phyloP scores from a whole-genome alignment of 495 filamentous ascomycete species.

The Penicillium silybi region DNA sequence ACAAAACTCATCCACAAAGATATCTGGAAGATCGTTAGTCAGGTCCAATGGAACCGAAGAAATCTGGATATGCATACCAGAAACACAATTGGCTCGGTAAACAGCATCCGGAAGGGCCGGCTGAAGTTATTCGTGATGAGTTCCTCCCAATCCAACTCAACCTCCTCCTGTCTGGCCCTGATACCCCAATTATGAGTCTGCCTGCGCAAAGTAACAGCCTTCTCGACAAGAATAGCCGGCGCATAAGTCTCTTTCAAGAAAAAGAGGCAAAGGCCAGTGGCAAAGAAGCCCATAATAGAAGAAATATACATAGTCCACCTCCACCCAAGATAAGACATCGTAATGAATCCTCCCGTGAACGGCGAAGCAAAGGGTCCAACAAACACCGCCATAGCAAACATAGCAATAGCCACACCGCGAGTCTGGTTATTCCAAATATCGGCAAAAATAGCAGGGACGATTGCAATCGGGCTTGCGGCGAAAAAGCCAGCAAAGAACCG shows the following conservation, averaged over 20 bases:
- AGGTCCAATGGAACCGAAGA: background rate
- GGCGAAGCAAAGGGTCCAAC: constrained; percentile 47
- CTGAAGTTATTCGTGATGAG: constrained; percentile 40
- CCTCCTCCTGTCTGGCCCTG: constrained; percentile 46
- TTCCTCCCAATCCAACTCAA: constrained; percentile 40
- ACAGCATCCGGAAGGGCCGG: constrained; percentile 44
- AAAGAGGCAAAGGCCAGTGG: constrained; percentile 23
- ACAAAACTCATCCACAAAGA: constrained; percentile 47
- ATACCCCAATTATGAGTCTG: constrained; percentile 48
- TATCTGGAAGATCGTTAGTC: constrained; percentile 31
- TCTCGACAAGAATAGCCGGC: constrained; percentile 34
- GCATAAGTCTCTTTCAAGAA: constrained; percentile 41
- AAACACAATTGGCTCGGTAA: constrained; percentile 40
- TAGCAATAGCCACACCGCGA: constrained; percentile 46
- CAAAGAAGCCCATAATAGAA: constrained; percentile 36
- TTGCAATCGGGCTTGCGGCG: constrained; percentile 43
- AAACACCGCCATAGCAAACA: constrained; percentile 51
- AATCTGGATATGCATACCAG: constrained; percentile 3
- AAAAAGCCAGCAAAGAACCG: constrained; percentile 50
- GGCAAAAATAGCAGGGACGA: constrained; percentile 47
- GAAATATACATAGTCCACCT: constrained; percentile 47
- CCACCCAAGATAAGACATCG: constrained; percentile 42
- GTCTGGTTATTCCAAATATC: constrained; percentile 48
- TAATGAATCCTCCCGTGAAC: constrained; percentile 45
- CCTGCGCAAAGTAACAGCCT: constrained; percentile 37